Evolutionary conservation across 1,284 basidiomycete genomes (phyloP).

Genomic region (Vanrija sp.): DNA sequence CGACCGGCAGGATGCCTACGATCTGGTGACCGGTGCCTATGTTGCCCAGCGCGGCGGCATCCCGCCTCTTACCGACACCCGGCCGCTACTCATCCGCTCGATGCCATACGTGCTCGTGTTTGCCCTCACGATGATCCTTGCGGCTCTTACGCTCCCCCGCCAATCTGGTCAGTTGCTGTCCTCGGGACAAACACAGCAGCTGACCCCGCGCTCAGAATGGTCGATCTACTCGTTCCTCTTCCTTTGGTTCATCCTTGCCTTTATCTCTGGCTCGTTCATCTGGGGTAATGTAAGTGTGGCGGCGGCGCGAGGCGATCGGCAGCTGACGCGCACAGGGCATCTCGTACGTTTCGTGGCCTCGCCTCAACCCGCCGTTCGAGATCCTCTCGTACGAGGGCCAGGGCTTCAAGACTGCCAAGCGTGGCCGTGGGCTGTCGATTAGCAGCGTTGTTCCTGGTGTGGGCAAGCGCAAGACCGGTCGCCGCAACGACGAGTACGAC

Average conservation of each 20-base stretch:
- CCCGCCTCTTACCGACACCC: slow-evolving; percentile 69
- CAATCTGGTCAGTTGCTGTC: slow-evolving; percentile 62
- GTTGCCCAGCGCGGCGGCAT: slow-evolving; percentile 65
- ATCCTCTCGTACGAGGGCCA: slow-evolving; percentile 81
- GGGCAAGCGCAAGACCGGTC: slow-evolving; percentile 25
- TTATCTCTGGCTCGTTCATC: slow-evolving; percentile 64
- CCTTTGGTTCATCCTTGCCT: slow-evolving; percentile 67
- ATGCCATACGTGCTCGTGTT: slow-evolving; percentile 80
- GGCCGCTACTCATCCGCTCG: slow-evolving; percentile 77
- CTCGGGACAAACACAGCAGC: not conserved
- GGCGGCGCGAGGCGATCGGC: not conserved
- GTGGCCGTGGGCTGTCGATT: slow-evolving; percentile 64
- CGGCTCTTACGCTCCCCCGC: slow-evolving; percentile 75
- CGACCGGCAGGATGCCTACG: slow-evolving; percentile 86
- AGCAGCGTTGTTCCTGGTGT: slow-evolving; percentile 46
- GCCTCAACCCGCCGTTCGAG: slow-evolving; percentile 76
- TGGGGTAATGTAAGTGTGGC: slow-evolving; percentile 56
- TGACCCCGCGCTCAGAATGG: slow-evolving; percentile 17
- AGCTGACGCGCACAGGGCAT: slow-evolving; percentile 33
- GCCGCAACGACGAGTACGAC: slow-evolving; percentile 28
- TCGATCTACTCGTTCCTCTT: slow-evolving; percentile 61
- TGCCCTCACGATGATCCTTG: slow-evolving; percentile 79
- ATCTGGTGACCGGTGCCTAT: slow-evolving; percentile 91
- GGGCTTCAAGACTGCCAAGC: slow-evolving; percentile 70
- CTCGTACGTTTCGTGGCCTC: slow-evolving; percentile 90